These are phyloP conservation scores for Aspergillus sparsus DNA, from an alignment of 495 filamentous ascomycete species.

Conservation along the genomic window DNA sequence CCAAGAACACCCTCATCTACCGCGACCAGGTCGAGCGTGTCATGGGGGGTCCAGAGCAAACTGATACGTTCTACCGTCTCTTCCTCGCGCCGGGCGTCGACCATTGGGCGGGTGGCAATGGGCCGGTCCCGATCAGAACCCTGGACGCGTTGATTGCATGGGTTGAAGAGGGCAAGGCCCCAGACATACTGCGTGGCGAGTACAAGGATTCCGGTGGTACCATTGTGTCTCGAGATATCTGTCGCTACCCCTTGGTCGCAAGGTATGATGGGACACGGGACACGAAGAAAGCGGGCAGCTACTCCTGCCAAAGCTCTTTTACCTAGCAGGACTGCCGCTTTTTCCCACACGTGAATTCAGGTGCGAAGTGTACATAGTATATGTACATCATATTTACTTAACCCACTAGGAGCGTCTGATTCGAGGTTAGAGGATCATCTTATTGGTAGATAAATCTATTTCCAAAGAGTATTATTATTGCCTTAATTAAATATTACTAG, in stretches of 20 bases:
- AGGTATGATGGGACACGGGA: slow-evolving; percentile 9
- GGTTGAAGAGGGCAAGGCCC: slow-evolving; percentile 44
- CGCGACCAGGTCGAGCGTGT: slow-evolving; percentile 20
- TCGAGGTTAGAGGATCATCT: too few relatives aligned
- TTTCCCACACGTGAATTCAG: not conserved
- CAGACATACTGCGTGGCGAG: slow-evolving; percentile 17
- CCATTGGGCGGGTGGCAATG: slow-evolving; percentile 30
- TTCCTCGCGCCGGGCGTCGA: slow-evolving; percentile 23
- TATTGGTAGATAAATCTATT: too few relatives aligned
- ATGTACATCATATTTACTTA: not conserved
- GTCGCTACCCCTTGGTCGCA: not conserved
- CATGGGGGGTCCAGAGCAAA: slow-evolving; percentile 4
- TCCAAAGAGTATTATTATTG: too few relatives aligned
- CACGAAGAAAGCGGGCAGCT: slow-evolving; percentile 7
- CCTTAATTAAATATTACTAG: too few relatives aligned
- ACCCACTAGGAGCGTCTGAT: not conserved
- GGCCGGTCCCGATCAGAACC: slow-evolving; percentile 23
- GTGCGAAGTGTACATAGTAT: not conserved
- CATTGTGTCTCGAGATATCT: not conserved
- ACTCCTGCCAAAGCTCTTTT: not conserved
- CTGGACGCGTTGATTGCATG: slow-evolving; percentile 39
- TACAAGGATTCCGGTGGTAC: not conserved
- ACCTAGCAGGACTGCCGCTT: not conserved
- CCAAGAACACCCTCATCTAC: slow-evolving; percentile 24
- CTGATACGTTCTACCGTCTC: slow-evolving; percentile 24